Percentiles rank a stretch among this genome's conserved stretches.
Evolutionary conservation across 176 grass and related monocot species (phyloP).

Genomic region (Ensete glaucum): DNA sequence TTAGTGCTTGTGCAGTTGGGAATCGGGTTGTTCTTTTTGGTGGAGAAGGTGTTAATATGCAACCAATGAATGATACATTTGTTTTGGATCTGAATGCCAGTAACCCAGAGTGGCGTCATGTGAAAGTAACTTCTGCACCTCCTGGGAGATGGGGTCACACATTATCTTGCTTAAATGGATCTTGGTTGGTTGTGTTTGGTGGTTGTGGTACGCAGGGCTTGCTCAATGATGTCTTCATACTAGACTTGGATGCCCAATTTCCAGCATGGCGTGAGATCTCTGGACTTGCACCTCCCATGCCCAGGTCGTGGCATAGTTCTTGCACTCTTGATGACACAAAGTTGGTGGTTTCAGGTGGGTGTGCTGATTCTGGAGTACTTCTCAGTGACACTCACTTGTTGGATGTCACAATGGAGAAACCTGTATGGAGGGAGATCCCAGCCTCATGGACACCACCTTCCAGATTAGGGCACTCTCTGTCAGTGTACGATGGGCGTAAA

Average conservation of each 20-base stretch:
- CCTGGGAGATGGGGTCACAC: constrained; percentile 19
- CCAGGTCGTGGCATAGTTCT: constrained; percentile 19
- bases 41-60: constrained; percentile 20
- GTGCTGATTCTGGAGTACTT: constrained; percentile 18
- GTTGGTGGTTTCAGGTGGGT: constrained; percentile 20
- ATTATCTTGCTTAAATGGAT: constrained; percentile 18
- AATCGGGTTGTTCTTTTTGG: constrained; percentile 19
- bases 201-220: constrained; percentile 17
- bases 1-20: constrained; percentile 21
- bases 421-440: constrained; percentile 16
- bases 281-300: constrained; percentile 15
- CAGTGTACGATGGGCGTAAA: constrained; percentile 13
- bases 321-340: constrained; percentile 18
- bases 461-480: constrained; percentile 15
- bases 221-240: constrained; percentile 22
- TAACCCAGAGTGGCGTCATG: constrained; percentile 15
- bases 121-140: constrained; percentile 17
- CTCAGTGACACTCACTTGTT: constrained; percentile 15
- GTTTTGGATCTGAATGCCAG: constrained; percentile 21
- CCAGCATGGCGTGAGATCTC: constrained; percentile 19
- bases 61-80: constrained; percentile 21
- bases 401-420: constrained; percentile 21
- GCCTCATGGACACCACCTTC: constrained; percentile 19
- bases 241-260: constrained; percentile 20
- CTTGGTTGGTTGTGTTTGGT: constrained; percentile 17